Evolutionary conservation across 1,139 yeast species (phyloP).

Genomic region (Yamadazyma dendronema): DNA sequence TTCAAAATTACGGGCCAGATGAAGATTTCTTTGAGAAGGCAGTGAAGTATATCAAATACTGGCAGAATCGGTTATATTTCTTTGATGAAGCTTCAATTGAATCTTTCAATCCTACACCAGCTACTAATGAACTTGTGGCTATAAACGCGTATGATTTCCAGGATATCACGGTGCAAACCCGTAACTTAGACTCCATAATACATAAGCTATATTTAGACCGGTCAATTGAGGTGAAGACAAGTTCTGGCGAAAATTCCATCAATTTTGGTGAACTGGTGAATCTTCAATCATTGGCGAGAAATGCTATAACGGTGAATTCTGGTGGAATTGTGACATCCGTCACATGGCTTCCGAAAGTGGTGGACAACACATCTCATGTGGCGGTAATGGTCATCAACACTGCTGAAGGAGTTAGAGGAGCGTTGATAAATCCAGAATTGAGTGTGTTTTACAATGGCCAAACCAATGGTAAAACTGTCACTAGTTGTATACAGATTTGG

Average conservation of each 20-base stretch:
- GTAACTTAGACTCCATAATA: not conserved
- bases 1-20: slow-evolving; percentile 35
- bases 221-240: slow-evolving; percentile 1
- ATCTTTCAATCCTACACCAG: not conserved
- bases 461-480: slow-evolving; percentile 6
- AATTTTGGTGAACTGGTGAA: slow-evolving; percentile 2
- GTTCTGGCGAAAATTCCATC: not conserved
- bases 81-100: slow-evolving; percentile 23
- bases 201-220: slow-evolving; percentile 3
- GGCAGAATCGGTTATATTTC: slow-evolving; percentile 36
- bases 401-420: slow-evolving; percentile 23
- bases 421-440: slow-evolving; percentile 31
- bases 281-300: slow-evolving; percentile 23
- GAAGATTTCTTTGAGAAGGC: slow-evolving; percentile 25
- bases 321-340: slow-evolving; percentile 58
- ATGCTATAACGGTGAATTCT: slow-evolving; percentile 46
- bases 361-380: slow-evolving; percentile 30
- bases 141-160: not conserved
- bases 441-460: slow-evolving; percentile 24
- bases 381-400: slow-evolving; percentile 49
- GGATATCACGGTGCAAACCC: not conserved
- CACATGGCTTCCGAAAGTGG: slow-evolving; percentile 49
- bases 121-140: not conserved
- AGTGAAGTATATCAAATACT: slow-evolving; percentile 27
- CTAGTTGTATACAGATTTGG: slow-evolving; percentile 49